Percentiles rank a stretch among this genome's conserved stretches.
Evolutionary conservation across 352 stramenopile genomes (phyloP).

Genomic region (Blastocystis sp.): DNA sequence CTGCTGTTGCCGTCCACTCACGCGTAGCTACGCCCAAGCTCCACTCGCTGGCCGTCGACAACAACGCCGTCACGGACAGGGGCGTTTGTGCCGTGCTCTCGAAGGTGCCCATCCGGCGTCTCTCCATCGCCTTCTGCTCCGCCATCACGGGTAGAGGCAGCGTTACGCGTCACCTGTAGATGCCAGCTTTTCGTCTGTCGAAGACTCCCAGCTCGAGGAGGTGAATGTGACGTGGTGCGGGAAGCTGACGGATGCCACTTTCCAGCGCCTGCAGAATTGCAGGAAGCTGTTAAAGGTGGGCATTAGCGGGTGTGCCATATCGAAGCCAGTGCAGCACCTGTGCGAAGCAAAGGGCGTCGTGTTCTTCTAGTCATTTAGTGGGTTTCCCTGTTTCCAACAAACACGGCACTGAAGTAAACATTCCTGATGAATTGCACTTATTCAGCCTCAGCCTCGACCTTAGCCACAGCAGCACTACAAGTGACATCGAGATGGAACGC

Average conservation of each 20-base stretch:
- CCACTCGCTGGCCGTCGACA: slow-evolving; percentile 19
- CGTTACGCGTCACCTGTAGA: not conserved
- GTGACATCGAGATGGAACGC: not conserved
- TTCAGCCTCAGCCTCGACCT: slow-evolving; percentile 59
- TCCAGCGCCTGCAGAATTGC: slow-evolving; percentile 44
- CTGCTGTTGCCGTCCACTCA: not conserved
- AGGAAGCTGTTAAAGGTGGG: slow-evolving; percentile 18
- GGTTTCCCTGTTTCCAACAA: not conserved
- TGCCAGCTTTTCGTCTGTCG: slow-evolving; percentile 1
- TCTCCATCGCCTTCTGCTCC: slow-evolving; percentile 45
- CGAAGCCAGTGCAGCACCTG: slow-evolving; percentile 22
- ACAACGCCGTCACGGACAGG: slow-evolving; percentile 34
- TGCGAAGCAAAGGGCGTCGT: slow-evolving; percentile 40
- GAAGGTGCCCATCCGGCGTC: not conserved
- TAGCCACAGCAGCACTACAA: slow-evolving; percentile 36
- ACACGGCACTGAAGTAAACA: slow-evolving; percentile 68
- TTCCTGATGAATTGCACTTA: slow-evolving; percentile 39
- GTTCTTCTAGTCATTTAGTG: slow-evolving; percentile 67
- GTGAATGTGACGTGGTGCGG: slow-evolving; percentile 67
- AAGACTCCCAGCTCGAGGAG: slow-evolving; percentile 33
- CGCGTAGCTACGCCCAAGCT: not conserved
- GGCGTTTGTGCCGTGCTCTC: not conserved
- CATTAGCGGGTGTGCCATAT: slow-evolving; percentile 38
- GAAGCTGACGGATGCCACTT: slow-evolving; percentile 50
- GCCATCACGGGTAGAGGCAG: slow-evolving; percentile 1